Conservation (phyloP, 148 eudicot genomes). For the Amaranthus hypochondriacus region DNA sequence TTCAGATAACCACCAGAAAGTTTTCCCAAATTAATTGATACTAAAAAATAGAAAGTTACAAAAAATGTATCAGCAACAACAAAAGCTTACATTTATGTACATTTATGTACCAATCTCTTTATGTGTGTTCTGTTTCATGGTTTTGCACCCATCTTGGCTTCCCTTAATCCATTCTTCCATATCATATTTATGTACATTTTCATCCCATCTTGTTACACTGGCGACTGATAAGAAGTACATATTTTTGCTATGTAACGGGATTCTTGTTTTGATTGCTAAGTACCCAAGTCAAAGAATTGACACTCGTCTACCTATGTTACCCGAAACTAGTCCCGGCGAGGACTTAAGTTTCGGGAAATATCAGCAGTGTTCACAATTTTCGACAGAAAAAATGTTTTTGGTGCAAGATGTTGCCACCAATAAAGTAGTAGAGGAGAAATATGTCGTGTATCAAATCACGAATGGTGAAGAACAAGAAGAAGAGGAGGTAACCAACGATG, state of each 20-base stretch:
- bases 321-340: constrained; percentile 1
- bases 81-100: constrained; percentile 21
- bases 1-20: constrained; percentile 11
- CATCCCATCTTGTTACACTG: constrained; percentile 27
- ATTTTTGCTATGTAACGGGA: constrained; percentile 67
- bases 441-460: neutral
- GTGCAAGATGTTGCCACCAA: neutral
- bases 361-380: neutral
- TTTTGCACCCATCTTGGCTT: constrained; percentile 36
- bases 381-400: constrained; percentile 1
- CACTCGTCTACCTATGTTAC: neutral
- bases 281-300: constrained; percentile 33
- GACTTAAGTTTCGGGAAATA: constrained; percentile 13
- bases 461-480: constrained; percentile 2
- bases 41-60: neutral
- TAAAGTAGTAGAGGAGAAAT: neutral
- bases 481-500: neutral
- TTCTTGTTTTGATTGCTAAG: constrained; percentile 54
- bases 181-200: constrained; percentile 24
- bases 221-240: constrained; percentile 46
- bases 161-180: constrained; percentile 32
- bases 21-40: neutral
- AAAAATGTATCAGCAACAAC: constrained; percentile 18
- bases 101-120: constrained; percentile 39
- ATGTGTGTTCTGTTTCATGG: constrained; percentile 40